Percentiles rank a stretch among this genome's conserved stretches.
Evolutionary conservation across 768 basidiomycete genomes (phyloP).

Genomic region (Termitomyces sp.): DNA sequence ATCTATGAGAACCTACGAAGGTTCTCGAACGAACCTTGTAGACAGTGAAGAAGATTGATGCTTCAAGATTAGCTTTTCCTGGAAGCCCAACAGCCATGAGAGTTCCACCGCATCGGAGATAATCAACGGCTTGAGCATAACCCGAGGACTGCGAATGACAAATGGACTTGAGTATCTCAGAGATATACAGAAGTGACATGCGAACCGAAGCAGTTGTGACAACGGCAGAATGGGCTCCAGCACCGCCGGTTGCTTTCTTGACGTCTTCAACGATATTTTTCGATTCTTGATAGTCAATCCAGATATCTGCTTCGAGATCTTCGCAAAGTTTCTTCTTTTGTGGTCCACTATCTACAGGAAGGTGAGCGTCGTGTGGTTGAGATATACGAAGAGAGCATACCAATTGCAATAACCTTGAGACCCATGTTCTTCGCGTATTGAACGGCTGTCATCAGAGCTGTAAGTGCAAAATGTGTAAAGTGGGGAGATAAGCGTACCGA

Average conservation of each 20-base stretch:
- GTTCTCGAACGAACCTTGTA: conserved; percentile 34
- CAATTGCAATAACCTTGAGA: conserved; percentile 73
- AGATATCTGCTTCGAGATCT: conserved; percentile 45
- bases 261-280: conserved; percentile 65
- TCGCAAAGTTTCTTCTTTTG: conserved; percentile 6
- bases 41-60: conserved; percentile 64
- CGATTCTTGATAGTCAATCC: conserved; percentile 72
- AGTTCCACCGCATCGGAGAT: conserved; percentile 65
- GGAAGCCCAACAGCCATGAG: conserved; percentile 81
- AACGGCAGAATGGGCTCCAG: conserved; percentile 67
- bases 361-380: not conserved
- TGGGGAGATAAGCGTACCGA: conserved; percentile 35
- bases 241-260: conserved; percentile 53
- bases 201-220: conserved; percentile 50
- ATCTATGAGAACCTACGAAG: conserved; percentile 1
- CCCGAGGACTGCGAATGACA: conserved; percentile 24
- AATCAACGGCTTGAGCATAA: conserved; percentile 59
- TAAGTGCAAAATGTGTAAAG: not conserved
- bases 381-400: conserved; percentile 17
- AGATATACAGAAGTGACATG: not conserved
- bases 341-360: not conserved
- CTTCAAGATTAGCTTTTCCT: conserved; percentile 48
- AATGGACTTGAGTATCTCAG: not conserved
- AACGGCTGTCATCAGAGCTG: conserved; percentile 38
- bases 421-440: conserved; percentile 81